Evolutionary conservation across 345 rosid genomes (phyloP), one percentile per base, ranked within the genome.

Genomic region (Litchi chinensis): DNA sequence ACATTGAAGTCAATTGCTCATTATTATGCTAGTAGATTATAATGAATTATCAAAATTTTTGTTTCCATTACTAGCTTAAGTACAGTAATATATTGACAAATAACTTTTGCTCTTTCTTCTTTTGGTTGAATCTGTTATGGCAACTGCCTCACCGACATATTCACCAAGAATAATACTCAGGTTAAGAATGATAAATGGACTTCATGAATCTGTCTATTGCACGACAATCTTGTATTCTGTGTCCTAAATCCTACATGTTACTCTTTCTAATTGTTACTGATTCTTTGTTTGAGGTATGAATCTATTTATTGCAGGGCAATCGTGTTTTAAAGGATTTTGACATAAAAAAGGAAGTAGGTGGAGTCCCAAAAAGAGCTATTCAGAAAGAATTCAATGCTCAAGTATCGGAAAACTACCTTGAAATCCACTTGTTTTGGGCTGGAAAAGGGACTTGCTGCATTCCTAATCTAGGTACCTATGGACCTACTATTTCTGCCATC

Each of bases 241-340:
- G 6, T 37, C 44, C 18, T 13, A 50, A 48, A 50, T 50, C 5
- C 54, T 50, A 32, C 32, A 43, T 18, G 32, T 28, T 71, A 28
- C 18, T 37, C 50, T 59, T 21, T 64, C 8, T 21, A 4, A 22
- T 19, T 5, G 11, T 28, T n/a, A 6, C 11, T 18, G 3, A 5
- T 22, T 41, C 44, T 2, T 57, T 19, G 22, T 69, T 52, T 21
- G 63, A 32, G 21, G 68, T 32, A 10, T 40, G 37, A n/a, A 76
- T 70, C 54, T 71, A 44, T 76, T 71, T 52, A 43, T 57, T 81
- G 19, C 76, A 91, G 94, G 91, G 92, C 26, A 82, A 22, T 69
- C 91, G 74, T 74, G 89, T 80, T 22, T 71, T 59, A 16, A 83
- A 89, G 79, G 87, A 89, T 79, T 89, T 91, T 77, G 89, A 89